Percentiles rank a stretch among this genome's conserved stretches.
Conservation (phyloP, 257 asterid genomes). For the Henckelia pumila region DNA sequence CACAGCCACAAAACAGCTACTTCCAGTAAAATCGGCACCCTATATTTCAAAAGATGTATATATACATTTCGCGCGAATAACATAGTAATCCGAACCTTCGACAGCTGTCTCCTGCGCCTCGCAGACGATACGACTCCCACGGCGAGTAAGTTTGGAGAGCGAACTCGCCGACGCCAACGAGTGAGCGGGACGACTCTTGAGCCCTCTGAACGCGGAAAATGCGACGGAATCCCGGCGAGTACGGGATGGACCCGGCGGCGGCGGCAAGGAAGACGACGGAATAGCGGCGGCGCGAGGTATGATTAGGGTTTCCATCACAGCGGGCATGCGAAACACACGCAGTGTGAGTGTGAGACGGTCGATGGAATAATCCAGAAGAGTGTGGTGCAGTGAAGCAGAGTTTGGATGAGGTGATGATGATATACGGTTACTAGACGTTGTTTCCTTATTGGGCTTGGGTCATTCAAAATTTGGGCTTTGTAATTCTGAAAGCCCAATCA, state of each 20-base stretch:
- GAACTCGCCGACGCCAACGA: constrained; percentile 41
- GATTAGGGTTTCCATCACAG: constrained; percentile 58
- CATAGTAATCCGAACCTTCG: constrained; percentile 40
- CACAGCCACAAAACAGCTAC: neutral
- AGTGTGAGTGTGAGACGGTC: too few species aligned
- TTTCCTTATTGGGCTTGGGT: neutral
- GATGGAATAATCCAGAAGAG: neutral
- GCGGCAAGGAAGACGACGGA: constrained; percentile 46
- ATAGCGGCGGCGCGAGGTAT: constrained; percentile 65
- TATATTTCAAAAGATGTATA: neutral
- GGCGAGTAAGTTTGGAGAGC: constrained; percentile 33
- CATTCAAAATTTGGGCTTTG: neutral
- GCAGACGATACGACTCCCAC: constrained; percentile 61
- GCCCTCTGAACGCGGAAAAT: constrained; percentile 58
- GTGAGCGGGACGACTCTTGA: constrained; percentile 57
- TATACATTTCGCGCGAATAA: neutral
- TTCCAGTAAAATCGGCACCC: neutral
- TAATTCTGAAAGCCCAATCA: neutral
- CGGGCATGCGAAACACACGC: constrained; percentile 31
- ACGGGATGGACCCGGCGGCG: constrained; percentile 34
- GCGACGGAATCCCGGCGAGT: constrained; percentile 37
- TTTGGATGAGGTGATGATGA: neutral
- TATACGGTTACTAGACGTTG: neutral
- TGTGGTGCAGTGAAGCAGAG: neutral
- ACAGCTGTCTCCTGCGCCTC: constrained; percentile 73